Base-by-base conservation (phyloP, 768 basidiomycete species). In the Termitomyces eurrhizus region DNA sequence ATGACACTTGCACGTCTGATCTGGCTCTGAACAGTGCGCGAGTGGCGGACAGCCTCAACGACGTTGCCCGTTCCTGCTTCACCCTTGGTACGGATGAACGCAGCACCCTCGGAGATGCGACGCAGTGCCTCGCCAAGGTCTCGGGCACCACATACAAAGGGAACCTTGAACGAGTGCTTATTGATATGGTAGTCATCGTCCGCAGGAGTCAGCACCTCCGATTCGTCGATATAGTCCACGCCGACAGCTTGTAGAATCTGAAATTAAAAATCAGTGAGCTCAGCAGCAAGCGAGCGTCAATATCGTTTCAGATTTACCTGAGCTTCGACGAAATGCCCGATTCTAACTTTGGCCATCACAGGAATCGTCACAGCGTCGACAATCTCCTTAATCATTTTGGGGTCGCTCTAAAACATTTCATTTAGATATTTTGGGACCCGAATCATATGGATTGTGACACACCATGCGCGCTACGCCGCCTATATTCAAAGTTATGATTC, bases 1-100 rank as follows among this genome's bases (percentile, higher is more conserved):
- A 98, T 93, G 48, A 88, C 84, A 66, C 87, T 85, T 12, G 92
- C 90, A 67, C 83, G 84, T 67, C 92, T 84, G 74, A 98, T 96
- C 69, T 94, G 91, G 66, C 85, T 77, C 76, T 84, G 86, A 60
- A 98, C 86, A 18, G 89, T 78, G 42, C 97, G 88, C 63, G 88
- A 84, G 77, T 99, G 96, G 62, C 93, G 87, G 57, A 98, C 97
- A 48, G 97, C 97, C 74, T 94, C 92, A 59, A 93, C 90, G 52
- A 93, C 89, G 70, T 94, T 94, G 45, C 92, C 92, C 0, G 92
- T 93, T 21, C 92, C 92, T 18, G 89, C 89, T 73, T 92, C 90
- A 57, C 94, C 96, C 77, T 98, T 99, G 60, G 96, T 98, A 66
- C 97, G 93, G 76, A 99, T 95, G 83, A 98, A 95, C 0, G 97